These are phyloP conservation scores for Cadophora luteo-olivacea DNA, from an alignment of 2,329 filamentous ascomycete genomes.

Conservation along the genomic window DNA sequence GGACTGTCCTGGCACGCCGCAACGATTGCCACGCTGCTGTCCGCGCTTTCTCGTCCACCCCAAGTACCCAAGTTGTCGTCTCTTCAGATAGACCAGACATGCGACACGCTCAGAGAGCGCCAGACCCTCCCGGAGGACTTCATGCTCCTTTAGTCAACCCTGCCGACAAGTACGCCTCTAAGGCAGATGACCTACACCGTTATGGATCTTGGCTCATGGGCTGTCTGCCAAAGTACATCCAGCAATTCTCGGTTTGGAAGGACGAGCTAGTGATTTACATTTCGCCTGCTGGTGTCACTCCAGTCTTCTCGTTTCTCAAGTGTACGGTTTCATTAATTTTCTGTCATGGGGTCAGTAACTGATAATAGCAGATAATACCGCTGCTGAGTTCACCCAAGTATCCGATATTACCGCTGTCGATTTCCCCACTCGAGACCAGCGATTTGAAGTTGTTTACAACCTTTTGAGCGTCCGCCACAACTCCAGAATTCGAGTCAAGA, in stretches of 20 bases:
- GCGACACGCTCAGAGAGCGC: constrained; percentile 64
- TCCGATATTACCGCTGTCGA: constrained; percentile 94
- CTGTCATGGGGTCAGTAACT: constrained; percentile 21
- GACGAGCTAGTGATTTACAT: constrained; percentile 97
- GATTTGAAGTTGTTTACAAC: constrained; percentile 99
- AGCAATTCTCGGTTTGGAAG: constrained; percentile 99
- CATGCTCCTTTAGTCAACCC: constrained; percentile 86
- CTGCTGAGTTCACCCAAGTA: constrained; percentile 94
- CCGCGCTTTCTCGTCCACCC: constrained; percentile 48
- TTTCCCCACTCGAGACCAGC: constrained; percentile 92
- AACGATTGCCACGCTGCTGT: constrained; percentile 32
- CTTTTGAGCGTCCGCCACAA: constrained; percentile 95
- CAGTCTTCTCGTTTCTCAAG: constrained; percentile 94
- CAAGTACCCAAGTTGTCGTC: constrained; percentile 50
- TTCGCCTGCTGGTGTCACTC: constrained; percentile 84
- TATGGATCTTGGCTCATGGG: constrained; percentile 98
- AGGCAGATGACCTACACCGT: constrained; percentile 85
- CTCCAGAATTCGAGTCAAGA: constrained; percentile 96
- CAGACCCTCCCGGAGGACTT: constrained; percentile 60
- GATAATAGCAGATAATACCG: constrained; percentile 76
- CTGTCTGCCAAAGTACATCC: constrained; percentile 95
- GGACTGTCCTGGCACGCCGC: constrained; percentile 42
- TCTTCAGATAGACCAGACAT: constrained; percentile 67
- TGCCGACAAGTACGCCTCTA: constrained; percentile 88
- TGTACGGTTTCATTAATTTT: constrained; percentile 45